These are phyloP conservation scores for Peniophora sp. DNA, from an alignment of 1,284 basidiomycete genomes.

Conservation along the genomic window DNA sequence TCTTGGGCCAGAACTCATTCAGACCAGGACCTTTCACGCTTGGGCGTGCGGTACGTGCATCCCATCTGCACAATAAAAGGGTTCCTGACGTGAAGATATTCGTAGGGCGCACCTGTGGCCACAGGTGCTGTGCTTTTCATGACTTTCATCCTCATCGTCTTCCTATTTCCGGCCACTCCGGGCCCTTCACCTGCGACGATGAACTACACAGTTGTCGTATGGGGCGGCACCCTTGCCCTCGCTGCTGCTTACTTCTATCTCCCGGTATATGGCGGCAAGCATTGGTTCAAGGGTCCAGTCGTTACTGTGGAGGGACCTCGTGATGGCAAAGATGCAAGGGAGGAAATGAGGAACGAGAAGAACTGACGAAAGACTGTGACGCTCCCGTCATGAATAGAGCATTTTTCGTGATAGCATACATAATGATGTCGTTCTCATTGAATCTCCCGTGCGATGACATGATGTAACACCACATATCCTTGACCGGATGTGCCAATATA, in stretches of 20 bases:
- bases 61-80: background rate
- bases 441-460: too few species aligned
- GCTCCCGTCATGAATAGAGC: too few species aligned
- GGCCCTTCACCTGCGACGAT: constrained; percentile 11
- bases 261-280: constrained; percentile 15
- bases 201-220: constrained; percentile 23
- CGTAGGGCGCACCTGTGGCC: constrained; percentile 1
- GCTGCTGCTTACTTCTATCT: constrained; percentile 15
- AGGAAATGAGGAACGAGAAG: too few species aligned
- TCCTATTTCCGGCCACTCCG: constrained; percentile 12
- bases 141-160: constrained; percentile 5
- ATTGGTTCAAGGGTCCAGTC: constrained; percentile 20
- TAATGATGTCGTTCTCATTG: too few species aligned
- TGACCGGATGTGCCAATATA: too few species aligned
- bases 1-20: constrained; percentile 16
- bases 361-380: too few species aligned
- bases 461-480: too few species aligned
- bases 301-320: constrained; percentile 7
- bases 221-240: constrained; percentile 13
- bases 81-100: background rate
- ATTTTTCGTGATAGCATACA: too few species aligned
- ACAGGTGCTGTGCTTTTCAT: background rate
- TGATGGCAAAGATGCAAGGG: background rate
- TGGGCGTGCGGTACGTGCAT: constrained; percentile 17
- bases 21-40: constrained; percentile 20